Evolutionary conservation across 345 rosid species (phyloP).

Genomic region (Hibiscus trionum): DNA sequence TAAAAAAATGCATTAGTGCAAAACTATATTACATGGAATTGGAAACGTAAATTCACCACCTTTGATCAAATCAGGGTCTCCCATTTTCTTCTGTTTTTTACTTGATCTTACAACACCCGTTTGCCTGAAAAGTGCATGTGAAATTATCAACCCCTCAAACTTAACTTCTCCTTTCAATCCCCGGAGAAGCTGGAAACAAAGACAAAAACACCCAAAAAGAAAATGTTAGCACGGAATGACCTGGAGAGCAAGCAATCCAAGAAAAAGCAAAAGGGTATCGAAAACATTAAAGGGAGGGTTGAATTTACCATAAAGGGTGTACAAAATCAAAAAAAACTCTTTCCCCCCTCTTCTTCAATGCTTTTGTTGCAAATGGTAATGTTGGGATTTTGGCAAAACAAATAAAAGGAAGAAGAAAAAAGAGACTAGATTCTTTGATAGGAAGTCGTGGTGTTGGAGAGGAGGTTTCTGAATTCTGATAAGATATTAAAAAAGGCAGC

Average conservation of each 20-base stretch:
- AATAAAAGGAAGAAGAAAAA: neutral
- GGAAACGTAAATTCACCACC: conserved; percentile 21
- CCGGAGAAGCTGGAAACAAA: conserved; percentile 10
- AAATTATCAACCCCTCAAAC: conserved; percentile 22
- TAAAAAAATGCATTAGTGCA: conserved; percentile 6
- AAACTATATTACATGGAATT: conserved; percentile 34
- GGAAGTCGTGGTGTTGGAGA: conserved; percentile 13
- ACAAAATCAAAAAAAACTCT: neutral
- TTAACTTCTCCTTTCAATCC: conserved; percentile 26
- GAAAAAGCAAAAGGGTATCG: conserved; percentile 15
- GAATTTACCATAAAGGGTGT: conserved; percentile 22
- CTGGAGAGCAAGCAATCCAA: conserved; percentile 46
- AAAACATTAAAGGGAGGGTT: neutral
- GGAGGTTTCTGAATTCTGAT: conserved; percentile 19
- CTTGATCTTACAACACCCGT: conserved; percentile 28
- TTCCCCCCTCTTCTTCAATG: neutral
- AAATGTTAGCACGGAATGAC: conserved; percentile 31
- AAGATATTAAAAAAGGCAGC: conserved; percentile 31
- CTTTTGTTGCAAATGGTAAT: conserved; percentile 8
- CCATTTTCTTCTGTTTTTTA: conserved; percentile 28
- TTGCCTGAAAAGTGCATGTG: conserved; percentile 21
- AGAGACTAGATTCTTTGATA: conserved; percentile 2
- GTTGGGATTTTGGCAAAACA: conserved; percentile 1
- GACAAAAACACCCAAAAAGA: neutral
- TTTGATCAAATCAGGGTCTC: conserved; percentile 47